Evolutionary conservation across 2,329 filamentous ascomycete genomes (phyloP), one percentile per base, ranked within the genome.

Genomic region (Apiospora saccharicola): DNA sequence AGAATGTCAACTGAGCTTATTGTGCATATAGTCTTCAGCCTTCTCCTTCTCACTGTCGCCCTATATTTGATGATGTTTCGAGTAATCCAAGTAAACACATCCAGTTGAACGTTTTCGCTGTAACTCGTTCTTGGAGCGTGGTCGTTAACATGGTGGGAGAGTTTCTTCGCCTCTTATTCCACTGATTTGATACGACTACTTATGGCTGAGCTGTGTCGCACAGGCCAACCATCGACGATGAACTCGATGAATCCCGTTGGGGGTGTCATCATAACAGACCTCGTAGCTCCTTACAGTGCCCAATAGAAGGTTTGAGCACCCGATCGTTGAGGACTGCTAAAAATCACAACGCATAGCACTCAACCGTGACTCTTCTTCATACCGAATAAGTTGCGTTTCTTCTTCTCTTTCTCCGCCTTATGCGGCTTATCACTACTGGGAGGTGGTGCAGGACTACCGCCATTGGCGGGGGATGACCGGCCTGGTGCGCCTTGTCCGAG

Each of bases 361-460:
- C 67, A 68, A 30, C 61, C 41, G 24, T 67, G 51, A 16, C 57
- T 70, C 80, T 92, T 92, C 82, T 90, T 91, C 77, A 89, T 85
- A 41, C 88, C 86, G 72, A 90, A 82, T 74, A 90, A 88, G 73
- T 88, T 87, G 70, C 88, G 84, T 79, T 85, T 88, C 85, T 91
- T 91, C 83, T 91, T 91, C 76, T 88, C 85, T 76, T 85, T 83
- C 78, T 89, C 87, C 24, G 81, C 76, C 81, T 91, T 90, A 69
- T 85, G 84, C 7, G 82, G 79, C 76, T 86, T 88, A 41, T 81
- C 70, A 34, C 51, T 22, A 2, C 51, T 14, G 3, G 75, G 72
- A 2, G 75, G 74, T 26, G 76, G 73, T 34, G 72, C 74, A 30
- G 57, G 49, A 19, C 76, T 76, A 8, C 74, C 37, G 37, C 37